Base-by-base conservation (phyloP, 179 eudicot species). In the Gypsophila paniculata region DNA sequence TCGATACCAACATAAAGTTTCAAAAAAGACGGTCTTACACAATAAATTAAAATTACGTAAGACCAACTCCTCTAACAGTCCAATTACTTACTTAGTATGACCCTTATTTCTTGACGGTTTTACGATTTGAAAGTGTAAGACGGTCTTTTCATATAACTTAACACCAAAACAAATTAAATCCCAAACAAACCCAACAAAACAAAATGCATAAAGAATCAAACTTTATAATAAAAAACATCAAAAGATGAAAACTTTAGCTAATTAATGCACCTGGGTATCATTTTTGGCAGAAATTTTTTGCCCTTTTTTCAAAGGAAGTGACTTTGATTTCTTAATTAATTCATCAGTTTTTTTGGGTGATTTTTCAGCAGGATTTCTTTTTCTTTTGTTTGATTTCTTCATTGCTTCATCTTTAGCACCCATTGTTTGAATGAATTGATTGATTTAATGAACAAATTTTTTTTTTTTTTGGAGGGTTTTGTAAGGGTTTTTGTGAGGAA, bases 301-400 rank as follows among this genome's bases (percentile, higher is more conserved):
- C n/a, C 61, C 72, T 44, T 76, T 76, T 32, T 63, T 70, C 49
- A 18, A 62, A 72, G 59, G 22, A 6, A 21, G 8, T 65, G 61
- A 6, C 46, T 83, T 86, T 1, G 84, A 59, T 73, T 84, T 88
- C 78, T 86, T 84, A 52, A 65, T 72, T 21, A 61, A 8, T 38
- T 79, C 69, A 2, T 72, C 57, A 0, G 79, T 55, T 21, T 59
- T 46, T 23, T 74, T 80, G 11, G 76, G 82, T 8, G 26, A 48
- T 54, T 83, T 77, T 1, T 76, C 51, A 15, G 21, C 75, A 2
- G 75, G 52, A 51, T 48, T 0, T 61, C 88, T 67, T 72, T 88
- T 90, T 61, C 90, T 79, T 76, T 88, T 90, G 29, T 72, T 83
- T 48, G 76, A 69, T 17, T 73, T 80, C 52, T 54, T 29, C 52